phyloP scores from a whole-genome alignment of 495 filamentous ascomycete species.

The Talaromyces trachyspermus region DNA sequence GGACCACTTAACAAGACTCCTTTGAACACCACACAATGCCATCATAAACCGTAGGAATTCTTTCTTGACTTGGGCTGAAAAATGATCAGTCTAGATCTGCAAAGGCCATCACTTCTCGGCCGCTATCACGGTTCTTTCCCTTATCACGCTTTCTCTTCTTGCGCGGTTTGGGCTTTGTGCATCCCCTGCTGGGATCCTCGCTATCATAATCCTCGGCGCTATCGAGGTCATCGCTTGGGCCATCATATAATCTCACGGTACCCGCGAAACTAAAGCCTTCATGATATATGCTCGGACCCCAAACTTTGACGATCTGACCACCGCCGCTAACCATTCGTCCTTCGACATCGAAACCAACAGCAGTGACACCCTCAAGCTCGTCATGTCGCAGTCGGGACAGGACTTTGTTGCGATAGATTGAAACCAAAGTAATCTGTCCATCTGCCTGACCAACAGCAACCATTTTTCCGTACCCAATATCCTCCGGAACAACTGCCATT shows the following conservation, averaged over 20 bases:
- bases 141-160: conserved; percentile 55
- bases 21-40: conserved; percentile 3
- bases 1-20: no score
- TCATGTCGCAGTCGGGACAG: conserved; percentile 62
- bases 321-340: conserved; percentile 83
- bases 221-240: conserved; percentile 30
- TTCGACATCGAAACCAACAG: conserved; percentile 71
- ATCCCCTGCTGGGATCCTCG: conserved; percentile 37
- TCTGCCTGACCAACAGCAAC: conserved; percentile 71
- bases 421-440: conserved; percentile 50
- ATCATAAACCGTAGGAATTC: not conserved
- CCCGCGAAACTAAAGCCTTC: conserved; percentile 13
- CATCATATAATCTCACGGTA: conserved; percentile 31
- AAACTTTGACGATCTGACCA: conserved; percentile 76
- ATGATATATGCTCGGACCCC: conserved; percentile 51
- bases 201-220: conserved; percentile 34
- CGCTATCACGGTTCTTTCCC: conserved; percentile 43
- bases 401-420: conserved; percentile 52
- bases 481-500: conserved; percentile 57
- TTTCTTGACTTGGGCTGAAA: not conserved
- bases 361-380: conserved; percentile 74
- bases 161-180: conserved; percentile 30
- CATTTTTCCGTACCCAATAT: conserved; percentile 57
- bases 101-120: conserved; percentile 56
- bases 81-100: conserved; percentile 51